Conservation (phyloP, 345 rosid species). For the Gossypium arboreum region DNA sequence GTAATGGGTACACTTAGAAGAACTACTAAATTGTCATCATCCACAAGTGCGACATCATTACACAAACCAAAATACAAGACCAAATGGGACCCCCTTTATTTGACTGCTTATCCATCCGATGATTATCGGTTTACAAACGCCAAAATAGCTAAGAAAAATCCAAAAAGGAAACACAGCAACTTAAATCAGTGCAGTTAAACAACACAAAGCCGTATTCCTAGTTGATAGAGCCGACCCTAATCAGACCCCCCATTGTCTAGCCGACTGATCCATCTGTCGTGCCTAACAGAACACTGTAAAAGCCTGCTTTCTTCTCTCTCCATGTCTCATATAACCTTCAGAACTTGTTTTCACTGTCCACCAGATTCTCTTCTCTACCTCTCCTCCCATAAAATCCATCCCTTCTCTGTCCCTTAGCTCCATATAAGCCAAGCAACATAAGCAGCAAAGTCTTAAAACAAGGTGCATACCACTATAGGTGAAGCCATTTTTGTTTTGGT, state of each 20-base stretch:
- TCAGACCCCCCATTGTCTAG: slow-evolving; percentile 26
- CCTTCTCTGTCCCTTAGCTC: slow-evolving; percentile 7
- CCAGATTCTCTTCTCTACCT: slow-evolving; percentile 23
- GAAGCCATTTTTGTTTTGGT: not conserved
- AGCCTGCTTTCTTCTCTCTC: slow-evolving; percentile 26
- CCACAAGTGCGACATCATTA: slow-evolving; percentile 10
- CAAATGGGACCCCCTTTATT: not conserved
- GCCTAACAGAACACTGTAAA: slow-evolving; percentile 45
- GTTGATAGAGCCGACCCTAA: slow-evolving; percentile 26
- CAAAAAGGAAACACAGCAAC: not conserved
- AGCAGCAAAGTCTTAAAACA: not conserved
- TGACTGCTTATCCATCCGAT: slow-evolving; percentile 1
- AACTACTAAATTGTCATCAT: not conserved
- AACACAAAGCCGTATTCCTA: slow-evolving; percentile 20
- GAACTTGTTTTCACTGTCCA: slow-evolving; percentile 27
- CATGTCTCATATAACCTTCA: slow-evolving; percentile 36
- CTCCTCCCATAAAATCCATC: slow-evolving; percentile 25
- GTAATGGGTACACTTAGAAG: not conserved
- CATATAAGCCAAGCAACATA: not conserved
- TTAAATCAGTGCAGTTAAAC: not conserved
- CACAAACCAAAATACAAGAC: not conserved
- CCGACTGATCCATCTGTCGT: slow-evolving; percentile 46
- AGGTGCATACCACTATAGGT: not conserved
- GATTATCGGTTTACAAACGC: not conserved
- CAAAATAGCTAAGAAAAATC: not conserved